phyloP scores from a whole-genome alignment of 306 rosid genomes.

The Mimosa bimucronata region DNA sequence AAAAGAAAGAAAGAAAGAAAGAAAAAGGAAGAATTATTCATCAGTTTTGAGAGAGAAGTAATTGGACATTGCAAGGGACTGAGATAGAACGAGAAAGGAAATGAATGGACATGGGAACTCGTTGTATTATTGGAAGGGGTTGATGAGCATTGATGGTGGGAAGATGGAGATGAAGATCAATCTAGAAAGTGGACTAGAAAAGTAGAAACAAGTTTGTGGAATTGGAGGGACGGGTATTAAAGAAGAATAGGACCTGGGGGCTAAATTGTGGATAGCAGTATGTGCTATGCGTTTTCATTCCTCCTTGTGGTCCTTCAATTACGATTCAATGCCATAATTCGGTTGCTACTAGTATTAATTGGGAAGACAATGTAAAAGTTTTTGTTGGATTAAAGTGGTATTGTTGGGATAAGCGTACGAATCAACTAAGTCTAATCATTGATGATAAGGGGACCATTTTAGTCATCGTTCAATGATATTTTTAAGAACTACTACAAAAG shows the following conservation, averaged over 20 bases:
- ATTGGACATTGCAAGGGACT: neutral
- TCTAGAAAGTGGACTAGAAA: neutral
- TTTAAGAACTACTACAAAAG: no score
- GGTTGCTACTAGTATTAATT: neutral
- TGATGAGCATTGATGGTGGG: neutral
- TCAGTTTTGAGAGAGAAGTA: neutral
- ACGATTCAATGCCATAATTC: neutral
- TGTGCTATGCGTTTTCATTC: neutral
- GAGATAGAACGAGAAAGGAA: slow-evolving; percentile 4
- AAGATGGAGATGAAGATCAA: neutral
- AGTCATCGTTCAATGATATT: neutral
- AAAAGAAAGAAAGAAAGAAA: neutral
- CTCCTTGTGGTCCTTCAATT: slow-evolving; percentile 3
- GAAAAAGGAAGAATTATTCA: neutral
- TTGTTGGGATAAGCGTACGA: neutral
- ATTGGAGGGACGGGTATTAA: neutral
- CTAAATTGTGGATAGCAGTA: neutral
- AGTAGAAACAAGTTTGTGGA: neutral
- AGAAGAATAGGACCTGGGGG: neutral
- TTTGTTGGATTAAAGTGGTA: neutral
- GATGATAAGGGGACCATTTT: slow-evolving; percentile 16
- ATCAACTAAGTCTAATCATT: slow-evolving; percentile 20
- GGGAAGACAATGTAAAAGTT: slow-evolving; percentile 6
- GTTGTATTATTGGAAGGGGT: neutral
- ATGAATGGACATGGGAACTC: neutral